Evolutionary conservation across 192 early-diverging fungal species (phyloP), one percentile per base, ranked within the genome.

Genomic region (Mortierella antarctica): DNA sequence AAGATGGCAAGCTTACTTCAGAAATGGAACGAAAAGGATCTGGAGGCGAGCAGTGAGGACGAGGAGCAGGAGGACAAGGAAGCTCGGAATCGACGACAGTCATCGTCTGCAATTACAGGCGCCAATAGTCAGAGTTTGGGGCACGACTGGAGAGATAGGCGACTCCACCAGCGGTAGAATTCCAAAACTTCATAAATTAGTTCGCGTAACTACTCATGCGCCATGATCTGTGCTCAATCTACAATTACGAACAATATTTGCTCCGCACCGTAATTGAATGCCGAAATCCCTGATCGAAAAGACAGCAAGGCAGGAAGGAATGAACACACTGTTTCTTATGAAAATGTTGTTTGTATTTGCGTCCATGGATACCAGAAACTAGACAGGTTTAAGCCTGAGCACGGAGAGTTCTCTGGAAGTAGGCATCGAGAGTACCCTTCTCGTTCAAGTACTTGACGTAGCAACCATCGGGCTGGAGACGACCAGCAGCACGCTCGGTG

Each of bases 391-490:
- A 68, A 68, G 66, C 66, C 66, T 58, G 74, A 31, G 59, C 62
- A 52, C 74, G 74, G 67, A 76, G 74, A 40, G 62, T 63, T 60
- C 58, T 80, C 70, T 84, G 73, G 54, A 89, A 84, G 79, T 86
- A 86, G 51, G 71, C 84, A 13, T 54, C 46, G 52, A 98, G 91
- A 60, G 93, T 90, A 77, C 96, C 96, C 87, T 94, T 92, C 86
- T 91, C 86, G 70, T 88, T 87, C 23, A 97, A 79, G 88, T 96
- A 96, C 92, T 98, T 98, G 89, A 97, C 95, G 85, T 97, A 93
- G 84, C 92, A 93, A 73, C 96, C 97, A 87, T 99, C 97, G 64
- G 95, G 94, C 86, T 92, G 92, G 69, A 99, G 88, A 60, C 87
- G 86, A 62, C 94, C 94, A 64, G 88, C 88, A 69, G 85, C 82